Conservation (phyloP, 805 yeast genomes). For the Metschnikowia colocasiae region DNA sequence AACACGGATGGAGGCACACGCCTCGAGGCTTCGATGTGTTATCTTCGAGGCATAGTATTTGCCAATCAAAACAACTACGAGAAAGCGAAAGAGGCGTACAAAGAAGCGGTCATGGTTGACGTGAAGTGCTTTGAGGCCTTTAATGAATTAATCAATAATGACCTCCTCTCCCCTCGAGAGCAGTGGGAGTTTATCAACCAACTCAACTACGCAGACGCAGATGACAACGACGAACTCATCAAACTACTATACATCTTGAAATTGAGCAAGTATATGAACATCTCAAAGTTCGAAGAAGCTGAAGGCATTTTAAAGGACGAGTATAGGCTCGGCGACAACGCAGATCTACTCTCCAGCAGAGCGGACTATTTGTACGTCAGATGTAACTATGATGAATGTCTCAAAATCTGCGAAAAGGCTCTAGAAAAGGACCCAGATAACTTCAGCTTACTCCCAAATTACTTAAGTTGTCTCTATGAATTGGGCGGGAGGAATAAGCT, state of each 20-base stretch:
- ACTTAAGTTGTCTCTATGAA: constrained; percentile 81
- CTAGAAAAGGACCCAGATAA: constrained; percentile 65
- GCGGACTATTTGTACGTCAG: constrained; percentile 71
- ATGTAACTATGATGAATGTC: constrained; percentile 75
- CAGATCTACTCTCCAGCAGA: constrained; percentile 62
- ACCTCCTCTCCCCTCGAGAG: constrained; percentile 75
- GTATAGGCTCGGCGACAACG: constrained; percentile 63
- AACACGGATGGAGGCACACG: constrained; percentile 80
- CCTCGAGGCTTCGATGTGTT: constrained; percentile 83
- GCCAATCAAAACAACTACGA: constrained; percentile 81
- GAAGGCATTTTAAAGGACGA: constrained; percentile 64
- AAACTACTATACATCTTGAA: constrained; percentile 70
- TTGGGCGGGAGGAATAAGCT: constrained; percentile 77
- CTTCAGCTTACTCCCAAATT: constrained; percentile 67
- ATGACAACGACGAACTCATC: constrained; percentile 78
- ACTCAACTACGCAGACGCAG: constrained; percentile 67
- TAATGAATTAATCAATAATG: constrained; percentile 67
- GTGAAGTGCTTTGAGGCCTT: constrained; percentile 93
- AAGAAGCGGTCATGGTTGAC: constrained; percentile 83
- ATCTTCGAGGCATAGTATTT: constrained; percentile 76
- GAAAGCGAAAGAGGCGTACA: constrained; percentile 78
- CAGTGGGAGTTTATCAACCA: constrained; percentile 75
- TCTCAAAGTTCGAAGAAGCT: constrained; percentile 58
- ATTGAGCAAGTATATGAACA: constrained; percentile 67
- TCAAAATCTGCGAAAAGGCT: constrained; percentile 64